phyloP scores from a whole-genome alignment of 345 rosid genomes.

The Acer yangbiense region DNA sequence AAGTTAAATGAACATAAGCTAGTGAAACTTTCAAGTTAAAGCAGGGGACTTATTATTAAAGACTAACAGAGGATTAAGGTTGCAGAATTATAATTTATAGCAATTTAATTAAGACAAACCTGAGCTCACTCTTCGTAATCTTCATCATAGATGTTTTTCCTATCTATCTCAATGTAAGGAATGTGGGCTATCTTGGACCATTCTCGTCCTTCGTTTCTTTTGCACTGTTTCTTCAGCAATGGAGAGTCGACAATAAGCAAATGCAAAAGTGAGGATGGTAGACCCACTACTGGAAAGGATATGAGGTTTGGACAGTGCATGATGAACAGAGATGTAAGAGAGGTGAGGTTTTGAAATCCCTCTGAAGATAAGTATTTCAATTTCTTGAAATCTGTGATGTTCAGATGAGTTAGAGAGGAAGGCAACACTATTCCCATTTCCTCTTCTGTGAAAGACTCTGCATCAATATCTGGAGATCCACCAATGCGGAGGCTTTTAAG shows the following conservation, averaged over 20 bases:
- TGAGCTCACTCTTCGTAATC: not conserved
- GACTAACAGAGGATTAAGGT: no score
- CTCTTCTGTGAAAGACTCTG: not conserved
- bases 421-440: not conserved
- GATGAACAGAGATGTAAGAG: not conserved
- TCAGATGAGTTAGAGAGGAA: not conserved
- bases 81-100: not conserved
- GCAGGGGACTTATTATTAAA: no score
- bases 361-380: not conserved
- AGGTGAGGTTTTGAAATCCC: not conserved
- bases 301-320: not conserved
- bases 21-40: no score
- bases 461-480: constrained; percentile 3
- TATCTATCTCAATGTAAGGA: not conserved
- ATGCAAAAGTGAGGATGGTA: not conserved
- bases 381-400: not conserved
- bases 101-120: not conserved
- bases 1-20: no score
- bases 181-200: not conserved
- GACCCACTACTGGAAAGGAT: not conserved
- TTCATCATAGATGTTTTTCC: not conserved
- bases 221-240: not conserved
- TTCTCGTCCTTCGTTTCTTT: not conserved
- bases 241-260: not conserved
- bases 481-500: not conserved